Evolutionary conservation across 495 filamentous ascomycete species (phyloP).

Genomic region (Tetracladium setigerum): DNA sequence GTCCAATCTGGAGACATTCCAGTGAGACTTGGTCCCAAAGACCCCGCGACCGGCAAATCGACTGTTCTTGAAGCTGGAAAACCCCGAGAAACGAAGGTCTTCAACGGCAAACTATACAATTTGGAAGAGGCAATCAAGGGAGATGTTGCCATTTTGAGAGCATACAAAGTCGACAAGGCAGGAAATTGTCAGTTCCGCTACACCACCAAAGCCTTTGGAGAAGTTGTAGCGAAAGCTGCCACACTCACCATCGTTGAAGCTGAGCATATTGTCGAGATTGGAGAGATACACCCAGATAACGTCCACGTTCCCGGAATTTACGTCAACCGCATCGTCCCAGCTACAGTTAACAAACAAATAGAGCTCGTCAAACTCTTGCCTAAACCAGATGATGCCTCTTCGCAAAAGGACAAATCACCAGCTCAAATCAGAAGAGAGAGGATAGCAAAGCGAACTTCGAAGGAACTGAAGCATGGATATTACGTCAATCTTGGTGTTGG

Average conservation of each 20-base stretch:
- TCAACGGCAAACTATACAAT: conserved; percentile 48
- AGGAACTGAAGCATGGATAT: conserved; percentile 55
- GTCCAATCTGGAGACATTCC: conserved; percentile 57
- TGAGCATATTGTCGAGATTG: conserved; percentile 57
- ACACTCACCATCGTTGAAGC: conserved; percentile 57
- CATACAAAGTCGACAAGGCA: conserved; percentile 56
- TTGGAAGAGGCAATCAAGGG: conserved; percentile 58
- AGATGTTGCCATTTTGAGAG: conserved; percentile 56
- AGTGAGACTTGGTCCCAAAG: conserved; percentile 40
- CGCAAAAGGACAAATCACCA: conserved; percentile 20
- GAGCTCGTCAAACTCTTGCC: conserved; percentile 46
- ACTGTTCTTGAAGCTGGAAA: conserved; percentile 43
- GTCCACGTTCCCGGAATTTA: conserved; percentile 58
- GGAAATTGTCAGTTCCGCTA: conserved; percentile 59
- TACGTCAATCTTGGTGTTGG: conserved; percentile 63
- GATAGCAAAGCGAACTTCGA: conserved; percentile 51
- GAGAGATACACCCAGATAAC: conserved; percentile 47
- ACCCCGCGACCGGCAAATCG: conserved; percentile 21
- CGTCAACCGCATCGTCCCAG: conserved; percentile 54
- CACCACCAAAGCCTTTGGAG: conserved; percentile 52
- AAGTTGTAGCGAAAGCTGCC: conserved; percentile 56
- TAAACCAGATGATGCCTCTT: conserved; percentile 16
- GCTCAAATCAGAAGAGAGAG: conserved; percentile 40
- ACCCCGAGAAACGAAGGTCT: conserved; percentile 50
- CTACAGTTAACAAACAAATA: conserved; percentile 43